These are phyloP conservation scores for Oidiodendron maius DNA, from an alignment of 495 filamentous ascomycete species.

Conservation along the genomic window DNA sequence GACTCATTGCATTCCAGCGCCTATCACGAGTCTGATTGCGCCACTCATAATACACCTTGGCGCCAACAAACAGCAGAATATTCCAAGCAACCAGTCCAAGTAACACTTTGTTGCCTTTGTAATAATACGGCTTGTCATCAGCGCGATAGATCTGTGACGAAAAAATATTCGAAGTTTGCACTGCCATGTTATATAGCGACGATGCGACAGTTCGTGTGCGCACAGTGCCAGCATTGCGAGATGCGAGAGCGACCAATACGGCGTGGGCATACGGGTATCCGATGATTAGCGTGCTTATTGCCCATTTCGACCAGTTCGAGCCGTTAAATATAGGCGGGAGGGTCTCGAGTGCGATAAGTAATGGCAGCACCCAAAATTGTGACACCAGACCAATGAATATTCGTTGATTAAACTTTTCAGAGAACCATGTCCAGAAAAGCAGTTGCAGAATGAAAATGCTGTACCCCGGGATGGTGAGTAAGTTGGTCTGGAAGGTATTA, in stretches of 20 bases:
- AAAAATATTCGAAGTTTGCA: constrained; percentile 60
- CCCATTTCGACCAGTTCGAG: constrained; percentile 47
- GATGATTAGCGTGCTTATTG: constrained; percentile 46
- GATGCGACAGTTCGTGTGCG: constrained; percentile 59
- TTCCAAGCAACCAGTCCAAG: constrained; percentile 49
- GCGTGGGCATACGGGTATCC: constrained; percentile 45
- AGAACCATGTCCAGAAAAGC: constrained; percentile 48
- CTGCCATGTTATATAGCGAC: constrained; percentile 69
- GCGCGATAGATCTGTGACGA: constrained; percentile 47
- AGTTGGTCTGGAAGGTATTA: constrained; percentile 59
- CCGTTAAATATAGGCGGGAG: constrained; percentile 23
- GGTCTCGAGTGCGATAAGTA: constrained; percentile 44
- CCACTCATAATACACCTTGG: constrained; percentile 57
- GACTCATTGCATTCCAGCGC: constrained; percentile 51
- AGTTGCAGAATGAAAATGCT: constrained; percentile 39
- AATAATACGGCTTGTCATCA: constrained; percentile 60
- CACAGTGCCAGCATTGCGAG: constrained; percentile 61
- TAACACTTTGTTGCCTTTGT: constrained; percentile 58
- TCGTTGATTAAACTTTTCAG: constrained; percentile 51
- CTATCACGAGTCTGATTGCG: constrained; percentile 44
- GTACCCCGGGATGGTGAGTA: constrained; percentile 61
- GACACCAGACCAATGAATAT: constrained; percentile 42
- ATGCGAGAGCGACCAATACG: constrained; percentile 62
- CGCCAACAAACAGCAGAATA: constrained; percentile 44
- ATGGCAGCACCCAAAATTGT: constrained; percentile 52